Base-by-base conservation (phyloP, 75 land plant species). In the Azolla pinnata region DNA sequence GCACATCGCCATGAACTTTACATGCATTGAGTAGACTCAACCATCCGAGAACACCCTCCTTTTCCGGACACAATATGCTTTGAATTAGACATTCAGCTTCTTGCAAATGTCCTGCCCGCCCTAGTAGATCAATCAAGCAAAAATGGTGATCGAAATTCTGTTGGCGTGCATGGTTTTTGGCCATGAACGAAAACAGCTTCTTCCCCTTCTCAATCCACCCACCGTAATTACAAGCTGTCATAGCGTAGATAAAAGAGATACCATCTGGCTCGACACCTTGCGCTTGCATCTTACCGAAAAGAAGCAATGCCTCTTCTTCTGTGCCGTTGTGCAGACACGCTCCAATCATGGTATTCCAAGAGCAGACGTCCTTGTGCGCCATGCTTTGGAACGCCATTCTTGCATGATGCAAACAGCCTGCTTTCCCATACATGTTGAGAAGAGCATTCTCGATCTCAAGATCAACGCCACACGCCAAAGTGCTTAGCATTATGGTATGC, bases 21-120 rank as follows among this genome's bases (percentile, higher is more conserved):
- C 88, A 85, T 17, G 85, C 84, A 47, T 71, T 77, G 57, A 85
- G 85, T 48, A 85, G 57, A 31, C 85, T 73, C 20, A 77, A 64
- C 88, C 88, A 85, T 0, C 78, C 79, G 31, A 81, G 57, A 27
- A 67, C 63, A 62, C 69, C 61, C 31, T 85, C n/a, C n/a, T n/a
- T n/a, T n/a, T n/a, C n/a, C n/a, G n/a, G n/a, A n/a, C n/a, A n/a
- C n/a, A n/a, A n/a, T 18, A n/a, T 57, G 0, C 18, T 31, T 5
- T 26, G 38, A 49, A 64, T 34, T 14, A 29, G 20, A 35, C 12
- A 25, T 2, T 57, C 29, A 2, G 71, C 71, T 12, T 63, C 53
- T 5, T 42, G 26, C 17, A 71, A 4, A 1, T 0, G 62, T 16
- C 67, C 67, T 23, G 67, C 67, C 1, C 74, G 55, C 0, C 57